Conservation (phyloP, 768 basidiomycete species). For the Tulasnella sp. region DNA sequence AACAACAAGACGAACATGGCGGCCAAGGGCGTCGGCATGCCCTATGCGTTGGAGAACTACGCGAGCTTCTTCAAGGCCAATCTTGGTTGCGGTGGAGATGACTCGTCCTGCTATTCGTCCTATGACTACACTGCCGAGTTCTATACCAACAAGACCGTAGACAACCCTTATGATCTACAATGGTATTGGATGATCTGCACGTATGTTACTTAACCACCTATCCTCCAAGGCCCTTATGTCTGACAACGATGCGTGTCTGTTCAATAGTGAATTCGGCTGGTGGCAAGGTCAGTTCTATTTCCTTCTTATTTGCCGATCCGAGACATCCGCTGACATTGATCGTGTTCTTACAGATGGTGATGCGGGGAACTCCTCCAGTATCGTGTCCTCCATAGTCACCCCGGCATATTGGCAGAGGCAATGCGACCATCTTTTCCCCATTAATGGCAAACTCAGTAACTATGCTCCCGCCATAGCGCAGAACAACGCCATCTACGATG, state of each 20-base stretch:
- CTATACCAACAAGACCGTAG: constrained; percentile 5
- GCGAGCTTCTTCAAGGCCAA: neutral
- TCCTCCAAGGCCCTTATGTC: constrained; percentile 2
- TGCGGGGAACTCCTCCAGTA: neutral
- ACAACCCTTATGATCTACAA: neutral
- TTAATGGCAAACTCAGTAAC: neutral
- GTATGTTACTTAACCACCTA: constrained; percentile 3
- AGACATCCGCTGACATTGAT: too few species aligned
- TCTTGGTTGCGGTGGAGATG: neutral
- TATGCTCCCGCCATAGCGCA: neutral
- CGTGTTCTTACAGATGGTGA: constrained; percentile 2
- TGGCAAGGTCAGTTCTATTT: too few species aligned
- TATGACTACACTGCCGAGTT: neutral
- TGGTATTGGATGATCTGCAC: constrained; percentile 9
- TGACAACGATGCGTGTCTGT: too few species aligned
- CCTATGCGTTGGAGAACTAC: neutral
- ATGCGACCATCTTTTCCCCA: constrained; percentile 12
- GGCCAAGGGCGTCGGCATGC: constrained; percentile 3
- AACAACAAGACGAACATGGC: neutral
- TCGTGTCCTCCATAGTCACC: constrained; percentile 4
- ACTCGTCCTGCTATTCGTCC: neutral
- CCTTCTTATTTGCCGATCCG: too few species aligned
- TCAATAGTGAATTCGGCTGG: constrained; percentile 1
- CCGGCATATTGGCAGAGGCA: neutral
- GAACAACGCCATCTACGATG: constrained; percentile 3